Evolutionary conservation across 2,329 filamentous ascomycete species (phyloP).

Genomic region (Reticulascus tulasneorum): DNA sequence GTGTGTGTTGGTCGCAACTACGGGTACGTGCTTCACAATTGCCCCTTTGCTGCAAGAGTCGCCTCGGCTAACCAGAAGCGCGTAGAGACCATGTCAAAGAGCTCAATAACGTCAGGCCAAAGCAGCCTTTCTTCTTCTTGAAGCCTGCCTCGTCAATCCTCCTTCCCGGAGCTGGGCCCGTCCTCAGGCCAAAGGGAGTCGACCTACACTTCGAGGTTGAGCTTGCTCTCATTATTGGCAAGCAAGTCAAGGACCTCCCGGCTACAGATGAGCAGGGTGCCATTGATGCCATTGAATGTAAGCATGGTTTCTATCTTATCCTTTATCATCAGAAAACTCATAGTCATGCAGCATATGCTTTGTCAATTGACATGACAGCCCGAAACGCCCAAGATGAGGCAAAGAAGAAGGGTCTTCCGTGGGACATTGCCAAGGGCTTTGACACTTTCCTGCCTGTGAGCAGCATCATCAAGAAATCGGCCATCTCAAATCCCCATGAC

Average conservation of each 20-base stretch:
- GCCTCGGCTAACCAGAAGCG: slow-evolving; percentile 13
- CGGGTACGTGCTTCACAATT: slow-evolving; percentile 57
- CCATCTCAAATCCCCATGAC: slow-evolving; percentile 82
- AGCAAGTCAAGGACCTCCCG: slow-evolving; percentile 70
- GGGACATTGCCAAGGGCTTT: slow-evolving; percentile 95
- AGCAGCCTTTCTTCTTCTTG: slow-evolving; percentile 98
- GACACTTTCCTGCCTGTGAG: slow-evolving; percentile 94
- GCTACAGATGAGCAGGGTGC: slow-evolving; percentile 71
- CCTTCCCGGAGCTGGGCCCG: slow-evolving; percentile 70
- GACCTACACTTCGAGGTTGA: slow-evolving; percentile 94
- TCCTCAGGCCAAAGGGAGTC: slow-evolving; percentile 78
- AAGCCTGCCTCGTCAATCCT: slow-evolving; percentile 89
- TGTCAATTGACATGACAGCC: slow-evolving; percentile 96
- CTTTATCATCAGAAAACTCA: slow-evolving; percentile 1
- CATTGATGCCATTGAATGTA: slow-evolving; percentile 77
- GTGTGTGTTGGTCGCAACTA: slow-evolving; percentile 97
- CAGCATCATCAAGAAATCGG: slow-evolving; percentile 71
- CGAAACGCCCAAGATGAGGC: slow-evolving; percentile 94
- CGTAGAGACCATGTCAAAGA: slow-evolving; percentile 86
- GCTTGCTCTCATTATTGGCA: slow-evolving; percentile 84
- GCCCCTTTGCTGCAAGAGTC: slow-evolving; percentile 22
- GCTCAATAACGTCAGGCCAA: slow-evolving; percentile 80
- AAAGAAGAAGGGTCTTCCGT: slow-evolving; percentile 94
- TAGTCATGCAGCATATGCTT: slow-evolving; percentile 63
- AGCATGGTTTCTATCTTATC: slow-evolving; percentile 16